Conservation (phyloP, 176 grass and related monocot species). For the Oryza meyeriana region DNA sequence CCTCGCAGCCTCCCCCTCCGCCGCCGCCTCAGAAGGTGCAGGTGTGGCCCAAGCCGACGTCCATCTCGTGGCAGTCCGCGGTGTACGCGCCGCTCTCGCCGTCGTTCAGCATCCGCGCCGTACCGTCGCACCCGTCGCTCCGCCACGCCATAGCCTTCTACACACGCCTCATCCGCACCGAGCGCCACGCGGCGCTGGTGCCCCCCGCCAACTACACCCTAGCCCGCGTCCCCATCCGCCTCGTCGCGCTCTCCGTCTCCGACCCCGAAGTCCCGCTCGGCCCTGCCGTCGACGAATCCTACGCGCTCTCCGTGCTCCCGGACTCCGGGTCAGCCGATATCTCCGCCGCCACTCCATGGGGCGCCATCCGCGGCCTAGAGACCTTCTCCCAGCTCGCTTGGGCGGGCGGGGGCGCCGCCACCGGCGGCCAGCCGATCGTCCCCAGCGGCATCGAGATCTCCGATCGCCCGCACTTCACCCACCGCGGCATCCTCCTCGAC, state of each 20-base stretch:
- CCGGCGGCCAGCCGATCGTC: conserved; percentile 31
- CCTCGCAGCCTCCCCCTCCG: neutral
- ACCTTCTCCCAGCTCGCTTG: conserved; percentile 78
- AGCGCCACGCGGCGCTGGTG: conserved; percentile 67
- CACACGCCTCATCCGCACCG: conserved; percentile 58
- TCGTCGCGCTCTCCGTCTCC: conserved; percentile 61
- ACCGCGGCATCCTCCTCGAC: conserved; percentile 79
- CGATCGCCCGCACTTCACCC: conserved; percentile 62
- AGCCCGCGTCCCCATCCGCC: conserved; percentile 20
- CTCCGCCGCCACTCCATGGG: conserved; percentile 64
- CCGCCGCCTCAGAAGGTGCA: conserved; percentile 36
- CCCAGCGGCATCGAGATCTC: conserved; percentile 62
- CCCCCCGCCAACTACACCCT: conserved; percentile 43
- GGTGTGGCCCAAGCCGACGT: conserved; percentile 75
- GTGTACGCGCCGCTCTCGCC: conserved; percentile 54
- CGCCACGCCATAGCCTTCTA: conserved; percentile 59
- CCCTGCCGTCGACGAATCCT: conserved; percentile 73
- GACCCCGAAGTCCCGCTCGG: conserved; percentile 51
- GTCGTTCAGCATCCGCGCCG: conserved; percentile 60
- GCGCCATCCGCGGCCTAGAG: conserved; percentile 79
- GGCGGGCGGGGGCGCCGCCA: conserved; percentile 6
- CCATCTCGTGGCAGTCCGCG: conserved; percentile 55
- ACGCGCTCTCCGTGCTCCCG: conserved; percentile 56
- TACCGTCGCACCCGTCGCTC: conserved; percentile 60
- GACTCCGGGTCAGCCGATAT: conserved; percentile 44